Conservation (phyloP, 1,284 basidiomycete species). For the Cutaneotrichosporon curvatum region DNA sequence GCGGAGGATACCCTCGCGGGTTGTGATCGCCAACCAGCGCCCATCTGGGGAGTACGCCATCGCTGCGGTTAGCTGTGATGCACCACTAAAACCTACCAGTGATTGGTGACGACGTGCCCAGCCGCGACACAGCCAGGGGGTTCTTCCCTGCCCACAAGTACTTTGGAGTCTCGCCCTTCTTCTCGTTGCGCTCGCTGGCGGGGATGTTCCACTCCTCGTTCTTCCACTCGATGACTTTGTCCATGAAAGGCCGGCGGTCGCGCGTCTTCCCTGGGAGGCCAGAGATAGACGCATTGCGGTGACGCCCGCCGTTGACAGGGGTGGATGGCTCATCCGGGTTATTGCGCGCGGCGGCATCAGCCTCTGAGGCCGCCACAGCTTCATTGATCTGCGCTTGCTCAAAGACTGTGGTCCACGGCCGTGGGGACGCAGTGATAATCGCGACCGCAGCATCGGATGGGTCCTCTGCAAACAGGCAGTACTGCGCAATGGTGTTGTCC, state of each 20-base stretch:
- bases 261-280: neutral
- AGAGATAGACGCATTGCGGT: neutral
- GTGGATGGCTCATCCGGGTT: neutral
- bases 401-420: conserved; percentile 36
- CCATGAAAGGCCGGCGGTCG: conserved; percentile 10
- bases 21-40: conserved; percentile 73
- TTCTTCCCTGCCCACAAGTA: conserved; percentile 44
- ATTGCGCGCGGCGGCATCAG: neutral
- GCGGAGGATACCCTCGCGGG: conserved; percentile 80
- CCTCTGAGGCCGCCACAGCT: neutral
- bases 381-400: conserved; percentile 10
- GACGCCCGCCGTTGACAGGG: neutral
- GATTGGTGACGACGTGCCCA: conserved; percentile 52
- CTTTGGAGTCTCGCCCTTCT: conserved; percentile 24
- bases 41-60: conserved; percentile 87
- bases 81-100: conserved; percentile 54
- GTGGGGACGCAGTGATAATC: conserved; percentile 16
- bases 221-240: conserved; percentile 40
- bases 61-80: conserved; percentile 49
- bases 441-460: conserved; percentile 21
- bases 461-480: conserved; percentile 41
- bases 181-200: conserved; percentile 18
- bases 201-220: conserved; percentile 41
- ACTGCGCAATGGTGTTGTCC: conserved; percentile 50
- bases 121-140: conserved; percentile 40